Evolutionary conservation across 2,329 filamentous ascomycete genomes (phyloP).

Genomic region (Botryotinia globosa): DNA sequence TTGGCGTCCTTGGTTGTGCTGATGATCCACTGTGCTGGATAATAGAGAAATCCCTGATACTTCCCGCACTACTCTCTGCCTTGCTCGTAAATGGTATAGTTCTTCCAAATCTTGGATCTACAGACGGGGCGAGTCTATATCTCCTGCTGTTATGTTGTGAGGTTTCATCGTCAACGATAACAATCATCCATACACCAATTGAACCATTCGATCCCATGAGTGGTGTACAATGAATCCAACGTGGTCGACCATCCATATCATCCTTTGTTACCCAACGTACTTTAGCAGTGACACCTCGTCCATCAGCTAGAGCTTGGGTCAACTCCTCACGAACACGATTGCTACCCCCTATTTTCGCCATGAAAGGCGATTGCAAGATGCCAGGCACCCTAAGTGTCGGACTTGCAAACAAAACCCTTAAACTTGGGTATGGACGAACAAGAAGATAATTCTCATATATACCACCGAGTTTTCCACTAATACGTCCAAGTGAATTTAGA

Average conservation of each 20-base stretch:
- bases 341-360: conserved; percentile 53
- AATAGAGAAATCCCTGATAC: conserved; percentile 33
- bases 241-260: conserved; percentile 53
- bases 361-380: conserved; percentile 60
- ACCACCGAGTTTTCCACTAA: conserved; percentile 41
- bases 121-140: conserved; percentile 35
- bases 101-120: conserved; percentile 35
- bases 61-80: conserved; percentile 24
- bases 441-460: conserved; percentile 59
- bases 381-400: conserved; percentile 65
- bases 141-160: conserved; percentile 22
- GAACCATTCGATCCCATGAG: conserved; percentile 63
- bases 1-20: neutral
- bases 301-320: conserved; percentile 60
- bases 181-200: conserved; percentile 76
- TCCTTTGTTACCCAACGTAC: conserved; percentile 63
- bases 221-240: conserved; percentile 78
- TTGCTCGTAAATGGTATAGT: conserved; percentile 17
- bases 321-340: conserved; percentile 48
- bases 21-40: conserved; percentile 23
- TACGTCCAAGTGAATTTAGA: conserved; percentile 16
- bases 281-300: conserved; percentile 70
- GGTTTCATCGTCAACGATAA: conserved; percentile 65
- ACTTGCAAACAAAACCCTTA: conserved; percentile 67
- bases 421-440: conserved; percentile 61